A percentile compares a stretch with the other conserved stretches of the same genome.
Evolutionary conservation across 306 rosid species (phyloP).

Genomic region (Trifolium subterraneum): DNA sequence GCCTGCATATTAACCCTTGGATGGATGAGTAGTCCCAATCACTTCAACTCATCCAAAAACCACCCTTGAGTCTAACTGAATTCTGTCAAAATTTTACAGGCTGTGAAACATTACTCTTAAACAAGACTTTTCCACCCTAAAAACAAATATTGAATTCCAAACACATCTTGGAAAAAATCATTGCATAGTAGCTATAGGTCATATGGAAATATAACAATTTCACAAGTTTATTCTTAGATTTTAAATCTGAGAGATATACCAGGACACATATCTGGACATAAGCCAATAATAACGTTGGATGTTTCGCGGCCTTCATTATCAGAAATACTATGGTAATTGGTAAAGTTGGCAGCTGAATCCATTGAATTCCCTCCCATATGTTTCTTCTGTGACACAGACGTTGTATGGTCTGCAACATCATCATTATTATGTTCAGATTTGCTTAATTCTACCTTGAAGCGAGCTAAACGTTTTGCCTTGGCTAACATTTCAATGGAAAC

Average conservation of each 20-base stretch:
- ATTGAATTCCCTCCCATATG: too few species aligned
- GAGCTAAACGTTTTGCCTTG: slow-evolving; percentile 93
- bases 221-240: slow-evolving; percentile 41
- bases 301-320: slow-evolving; percentile 63
- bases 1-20: too few species aligned
- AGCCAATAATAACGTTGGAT: slow-evolving; percentile 71
- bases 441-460: slow-evolving; percentile 82
- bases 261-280: slow-evolving; percentile 97
- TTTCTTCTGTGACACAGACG: slow-evolving; percentile 54
- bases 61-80: too few species aligned
- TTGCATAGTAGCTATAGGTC: slow-evolving; percentile 32
- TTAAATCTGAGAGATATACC: slow-evolving; percentile 60
- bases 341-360: slow-evolving; percentile 55
- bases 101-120: slow-evolving; percentile 20
- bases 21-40: too few species aligned
- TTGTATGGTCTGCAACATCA: slow-evolving; percentile 54
- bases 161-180: slow-evolving; percentile 22
- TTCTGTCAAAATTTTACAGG: slow-evolving; percentile 20
- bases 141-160: slow-evolving; percentile 36
- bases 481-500: slow-evolving; percentile 74
- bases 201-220: slow-evolving; percentile 34
- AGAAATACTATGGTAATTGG: slow-evolving; percentile 48
- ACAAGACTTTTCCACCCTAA: background rate
- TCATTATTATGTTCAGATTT: slow-evolving; percentile 54
- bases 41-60: too few species aligned